phyloP scores from a whole-genome alignment of 1,139 yeast species.

The Meyerozyma elateridarum region DNA sequence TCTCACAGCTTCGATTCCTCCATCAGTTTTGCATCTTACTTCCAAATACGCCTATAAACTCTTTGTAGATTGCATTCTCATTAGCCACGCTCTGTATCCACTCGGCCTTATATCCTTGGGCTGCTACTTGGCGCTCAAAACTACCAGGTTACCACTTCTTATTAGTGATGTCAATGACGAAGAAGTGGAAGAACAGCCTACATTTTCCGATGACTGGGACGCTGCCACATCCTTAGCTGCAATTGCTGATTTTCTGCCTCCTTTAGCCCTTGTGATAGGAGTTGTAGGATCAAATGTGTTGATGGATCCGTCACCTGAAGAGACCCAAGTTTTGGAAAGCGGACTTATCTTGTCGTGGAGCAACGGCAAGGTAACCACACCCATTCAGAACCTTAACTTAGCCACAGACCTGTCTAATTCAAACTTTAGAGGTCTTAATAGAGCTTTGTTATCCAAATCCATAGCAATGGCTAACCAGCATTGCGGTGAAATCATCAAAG shows the following conservation, averaged over 20 bases:
- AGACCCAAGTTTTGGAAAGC: conserved; percentile 81
- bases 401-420: conserved; percentile 38
- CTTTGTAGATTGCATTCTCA: conserved; percentile 71
- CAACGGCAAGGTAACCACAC: conserved; percentile 58
- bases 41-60: conserved; percentile 71
- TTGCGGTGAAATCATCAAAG: conserved; percentile 32
- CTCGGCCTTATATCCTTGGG: conserved; percentile 74
- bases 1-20: conserved; percentile 45
- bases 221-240: conserved; percentile 45
- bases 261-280: conserved; percentile 71
- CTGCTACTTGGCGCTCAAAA: conserved; percentile 71
- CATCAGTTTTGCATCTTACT: conserved; percentile 54
- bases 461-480: conserved; percentile 30
- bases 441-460: conserved; percentile 22
- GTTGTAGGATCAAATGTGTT: conserved; percentile 62
- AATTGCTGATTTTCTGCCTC: conserved; percentile 50
- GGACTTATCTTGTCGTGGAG: conserved; percentile 73
- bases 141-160: conserved; percentile 72
- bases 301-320: conserved; percentile 81
- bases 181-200: conserved; percentile 80
- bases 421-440: conserved; percentile 38
- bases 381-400: conserved; percentile 54
- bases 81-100: conserved; percentile 68
- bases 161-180: conserved; percentile 55
- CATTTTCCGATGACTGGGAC: conserved; percentile 85